Base-by-base conservation (phyloP, 2,329 filamentous ascomycete genomes). In the Colletotrichum euphorbiae region DNA sequence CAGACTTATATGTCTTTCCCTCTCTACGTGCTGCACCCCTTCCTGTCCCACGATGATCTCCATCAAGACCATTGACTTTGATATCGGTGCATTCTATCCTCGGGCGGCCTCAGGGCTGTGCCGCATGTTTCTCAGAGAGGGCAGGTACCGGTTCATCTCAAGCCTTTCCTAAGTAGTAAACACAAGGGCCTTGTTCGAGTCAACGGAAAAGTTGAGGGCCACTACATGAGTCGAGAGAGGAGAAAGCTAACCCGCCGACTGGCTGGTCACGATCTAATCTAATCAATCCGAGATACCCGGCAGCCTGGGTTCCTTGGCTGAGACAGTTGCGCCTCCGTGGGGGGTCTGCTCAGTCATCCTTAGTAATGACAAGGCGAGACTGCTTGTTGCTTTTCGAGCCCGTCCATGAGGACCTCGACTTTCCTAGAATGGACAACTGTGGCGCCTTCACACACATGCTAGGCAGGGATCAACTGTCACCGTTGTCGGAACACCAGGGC, bases 201-300 rank as follows among this genome's bases (percentile, higher is more conserved):
- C 59, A 58, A 57, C 31, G 51, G 21, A 45, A 52, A 63, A 64
- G 51, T 31, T 43, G 36, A 33, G 45, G 54, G 48, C 11, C 6
- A 46, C 40, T 43, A 12, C 62, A 42, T n/a, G 61, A 66, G 62
- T 56, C 62, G 62, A 38, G 9, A 28, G 13, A 15, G 28, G 19
- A 40, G n/a, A 28, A 13, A 38, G 19, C 9, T n/a, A 33, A 28
- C 31, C n/a, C 13, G 36, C 31, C 36, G 36, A 64, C 38, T 64
- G 52, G 64, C 21, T 17, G 13, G 28, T 9, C 28, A 46, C 59
- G 60, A 63, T 67, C 59, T 67, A 64, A 67, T 67, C 64, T 67
- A 63, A 64, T 64, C 60, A 64, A 67, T 21, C 54, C 46, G 45
- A 67, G 51, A 62, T 50, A 51, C 52, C 59, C 59, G 62, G 19